These are phyloP conservation scores for Aureobasidium sp. DNA, from an alignment of 2,329 filamentous ascomycete species.

Conservation along the genomic window DNA sequence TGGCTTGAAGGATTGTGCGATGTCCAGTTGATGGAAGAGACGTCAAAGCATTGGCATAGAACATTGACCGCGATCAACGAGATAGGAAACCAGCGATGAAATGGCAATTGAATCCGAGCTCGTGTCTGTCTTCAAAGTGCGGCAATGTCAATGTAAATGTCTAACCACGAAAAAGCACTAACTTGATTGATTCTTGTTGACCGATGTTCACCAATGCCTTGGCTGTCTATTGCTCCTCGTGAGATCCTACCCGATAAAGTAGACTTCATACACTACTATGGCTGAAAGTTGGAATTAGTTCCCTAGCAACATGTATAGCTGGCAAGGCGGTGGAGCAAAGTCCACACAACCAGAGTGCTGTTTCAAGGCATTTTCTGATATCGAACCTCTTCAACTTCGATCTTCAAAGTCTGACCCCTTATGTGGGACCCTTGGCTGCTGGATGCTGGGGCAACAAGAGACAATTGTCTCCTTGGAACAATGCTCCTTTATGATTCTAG, in stretches of 20 bases:
- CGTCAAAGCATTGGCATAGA: neutral
- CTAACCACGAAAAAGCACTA: neutral
- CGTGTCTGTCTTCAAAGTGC: neutral
- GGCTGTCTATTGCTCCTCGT: neutral
- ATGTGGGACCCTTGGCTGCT: neutral
- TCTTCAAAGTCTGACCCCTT: neutral
- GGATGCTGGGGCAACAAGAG: slow-evolving; percentile 7
- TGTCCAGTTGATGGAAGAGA: neutral
- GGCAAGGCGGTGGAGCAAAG: neutral
- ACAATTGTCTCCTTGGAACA: neutral
- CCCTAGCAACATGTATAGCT: neutral
- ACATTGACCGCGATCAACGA: neutral
- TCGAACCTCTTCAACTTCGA: neutral
- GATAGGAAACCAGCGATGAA: neutral
- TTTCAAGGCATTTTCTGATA: neutral
- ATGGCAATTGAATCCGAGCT: neutral
- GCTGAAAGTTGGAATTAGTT: neutral
- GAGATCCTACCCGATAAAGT: neutral
- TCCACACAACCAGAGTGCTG: neutral
- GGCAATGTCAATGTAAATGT: neutral
- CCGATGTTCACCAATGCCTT: neutral
- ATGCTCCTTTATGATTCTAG: neutral
- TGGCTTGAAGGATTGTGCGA: slow-evolving; percentile 7
- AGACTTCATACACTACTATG: neutral
- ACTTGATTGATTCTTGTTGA: neutral